These are phyloP conservation scores for Silene conica DNA, from an alignment of 148 eudicot species.

Conservation along the genomic window DNA sequence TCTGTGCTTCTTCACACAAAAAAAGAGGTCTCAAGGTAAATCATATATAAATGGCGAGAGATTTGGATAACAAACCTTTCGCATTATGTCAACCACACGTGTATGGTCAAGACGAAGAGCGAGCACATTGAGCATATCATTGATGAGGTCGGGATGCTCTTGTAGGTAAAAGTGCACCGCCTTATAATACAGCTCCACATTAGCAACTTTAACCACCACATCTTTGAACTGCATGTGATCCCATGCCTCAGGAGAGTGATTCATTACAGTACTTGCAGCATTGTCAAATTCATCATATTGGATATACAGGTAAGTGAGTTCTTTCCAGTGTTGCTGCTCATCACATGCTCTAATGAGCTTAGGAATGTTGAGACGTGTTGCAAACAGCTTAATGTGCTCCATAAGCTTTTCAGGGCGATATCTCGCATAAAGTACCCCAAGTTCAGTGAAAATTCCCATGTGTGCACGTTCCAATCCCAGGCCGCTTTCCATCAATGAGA, in stretches of 20 bases:
- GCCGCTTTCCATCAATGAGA: conserved; percentile 96
- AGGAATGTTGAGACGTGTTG: conserved; percentile 98
- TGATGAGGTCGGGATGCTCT: conserved; percentile 97
- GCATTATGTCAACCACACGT: conserved; percentile 97
- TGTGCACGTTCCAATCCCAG: conserved; percentile 98
- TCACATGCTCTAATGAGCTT: conserved; percentile 97
- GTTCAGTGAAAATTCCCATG: conserved; percentile 96
- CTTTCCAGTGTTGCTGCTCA: conserved; percentile 99
- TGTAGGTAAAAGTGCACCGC: conserved; percentile 96
- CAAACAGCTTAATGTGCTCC: conserved; percentile 95
- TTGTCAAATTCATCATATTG: conserved; percentile 98
- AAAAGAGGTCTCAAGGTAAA: neutral
- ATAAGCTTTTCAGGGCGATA: conserved; percentile 96
- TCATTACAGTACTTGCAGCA: conserved; percentile 98
- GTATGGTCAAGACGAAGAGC: conserved; percentile 98
- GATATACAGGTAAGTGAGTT: conserved; percentile 78
- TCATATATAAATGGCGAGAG: neutral
- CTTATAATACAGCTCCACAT: conserved; percentile 94
- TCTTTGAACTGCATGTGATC: conserved; percentile 99
- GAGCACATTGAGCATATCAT: conserved; percentile 89
- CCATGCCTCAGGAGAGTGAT: conserved; percentile 99
- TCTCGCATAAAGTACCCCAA: conserved; percentile 96
- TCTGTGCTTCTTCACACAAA: neutral
- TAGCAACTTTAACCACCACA: conserved; percentile 89
- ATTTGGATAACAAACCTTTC: conserved; percentile 56